Evolutionary conservation across 1,284 basidiomycete genomes (phyloP), one percentile per base, ranked within the genome.

Genomic region (Leccinum griseonigrum): DNA sequence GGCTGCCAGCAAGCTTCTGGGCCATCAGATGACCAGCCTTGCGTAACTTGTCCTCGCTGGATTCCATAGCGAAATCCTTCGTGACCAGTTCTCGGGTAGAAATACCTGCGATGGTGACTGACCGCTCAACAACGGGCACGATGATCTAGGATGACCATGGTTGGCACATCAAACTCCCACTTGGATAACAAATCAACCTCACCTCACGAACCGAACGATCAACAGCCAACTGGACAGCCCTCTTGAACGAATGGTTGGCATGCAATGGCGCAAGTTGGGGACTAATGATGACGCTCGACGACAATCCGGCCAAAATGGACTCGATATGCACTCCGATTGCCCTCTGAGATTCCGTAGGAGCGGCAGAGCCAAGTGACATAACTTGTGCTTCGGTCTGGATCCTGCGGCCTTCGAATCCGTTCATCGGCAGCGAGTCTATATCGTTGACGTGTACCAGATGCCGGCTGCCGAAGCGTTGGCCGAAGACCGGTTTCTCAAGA

Each of bases 51-150:
- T 91, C 87, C 71, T 98, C 95, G 72, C 94, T 95, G 18, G 89
- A 82, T 68, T 99, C 97, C 65, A 94, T 95, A 3, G 94, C 95
- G 70, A 97, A 99, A 76, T 99, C 97, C 78, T 99, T 99, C 62
- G 90, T 86, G 32, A 98, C 94, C 9, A 99, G 83, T 75, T 99
- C 97, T 48, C 95, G 85, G 16, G 97, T 97, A 22, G 97, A 99
- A 68, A 99, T 98, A 34, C 95, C 94, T 8, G 97, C 97, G 68
- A 99, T 99, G 2, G 97, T 99, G 51, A 98, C 97, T n/a, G 95
- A 98, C 62, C 97, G 87, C 74, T 99, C 97, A 18, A 99, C 97
- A 55, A 99, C 97, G 4, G 97, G 97, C 16, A 96, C 82, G 67
- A 99, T 97, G 67, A 99, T 98, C 87, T 92, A 68, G 2, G 58